Conservation (phyloP, 2,329 filamentous ascomycete genomes). For the Epicoccum sorghinum region DNA sequence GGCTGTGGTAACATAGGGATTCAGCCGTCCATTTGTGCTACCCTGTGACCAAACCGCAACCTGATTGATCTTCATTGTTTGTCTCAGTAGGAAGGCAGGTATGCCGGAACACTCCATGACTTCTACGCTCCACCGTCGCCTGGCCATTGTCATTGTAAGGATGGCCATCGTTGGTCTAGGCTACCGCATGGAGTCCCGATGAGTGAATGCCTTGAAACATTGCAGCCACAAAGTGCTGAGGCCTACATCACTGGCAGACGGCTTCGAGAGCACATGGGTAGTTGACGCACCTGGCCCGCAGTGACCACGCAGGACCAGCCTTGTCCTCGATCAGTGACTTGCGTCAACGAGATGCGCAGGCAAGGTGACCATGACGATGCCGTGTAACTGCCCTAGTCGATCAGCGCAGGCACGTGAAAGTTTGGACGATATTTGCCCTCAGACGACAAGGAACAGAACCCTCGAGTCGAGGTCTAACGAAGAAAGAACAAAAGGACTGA, state of each 20-base stretch:
- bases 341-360: conserved; percentile 2
- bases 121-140: background rate
- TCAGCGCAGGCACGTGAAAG: conserved; percentile 8
- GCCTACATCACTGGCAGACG: background rate
- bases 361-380: conserved; percentile 17
- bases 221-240: background rate
- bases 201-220: background rate
- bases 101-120: background rate
- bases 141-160: background rate
- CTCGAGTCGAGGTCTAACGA: background rate
- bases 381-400: conserved; percentile 13
- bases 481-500: background rate
- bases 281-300: background rate
- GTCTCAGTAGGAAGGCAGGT: conserved; percentile 20
- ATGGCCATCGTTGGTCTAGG: background rate
- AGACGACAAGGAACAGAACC: background rate
- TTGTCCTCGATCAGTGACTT: conserved; percentile 3
- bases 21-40: conserved; percentile 32
- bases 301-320: conserved; percentile 3
- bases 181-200: background rate
- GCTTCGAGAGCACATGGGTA: background rate
- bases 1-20: conserved; percentile 13
- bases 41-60: conserved; percentile 25
- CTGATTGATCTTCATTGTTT: conserved; percentile 18
- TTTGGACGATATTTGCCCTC: conserved; percentile 2